Evolutionary conservation across 2,329 filamentous ascomycete genomes (phyloP).

Genomic region (Cladosporium sp.): DNA sequence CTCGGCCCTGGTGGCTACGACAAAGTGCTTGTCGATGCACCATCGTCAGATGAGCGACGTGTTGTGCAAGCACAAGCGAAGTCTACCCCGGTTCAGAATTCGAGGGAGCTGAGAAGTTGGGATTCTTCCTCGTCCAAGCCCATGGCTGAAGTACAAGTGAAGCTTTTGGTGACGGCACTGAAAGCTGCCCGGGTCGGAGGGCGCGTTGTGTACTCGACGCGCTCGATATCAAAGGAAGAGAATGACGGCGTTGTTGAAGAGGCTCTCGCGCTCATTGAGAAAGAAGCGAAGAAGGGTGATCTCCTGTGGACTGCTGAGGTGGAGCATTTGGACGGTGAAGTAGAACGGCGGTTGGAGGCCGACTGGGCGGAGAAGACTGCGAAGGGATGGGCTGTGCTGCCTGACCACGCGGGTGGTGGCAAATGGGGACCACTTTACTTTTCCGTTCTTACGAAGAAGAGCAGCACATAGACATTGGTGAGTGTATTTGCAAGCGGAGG

Average conservation of each 20-base stretch:
- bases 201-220: conserved; percentile 45
- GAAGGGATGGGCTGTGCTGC: conserved; percentile 45
- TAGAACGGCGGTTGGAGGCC: conserved; percentile 25
- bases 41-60: conserved; percentile 47
- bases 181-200: conserved; percentile 41
- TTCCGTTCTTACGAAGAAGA: conserved; percentile 40
- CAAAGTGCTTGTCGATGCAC: conserved; percentile 46
- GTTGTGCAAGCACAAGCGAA: conserved; percentile 42
- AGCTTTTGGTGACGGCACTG: conserved; percentile 43
- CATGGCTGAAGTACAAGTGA: conserved; percentile 39
- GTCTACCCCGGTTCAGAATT: conserved; percentile 31
- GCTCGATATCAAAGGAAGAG: conserved; percentile 44
- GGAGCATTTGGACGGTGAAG: conserved; percentile 24
- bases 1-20: conserved; percentile 42
- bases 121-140: conserved; percentile 41
- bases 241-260: conserved; percentile 47
- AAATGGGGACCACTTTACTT: conserved; percentile 48
- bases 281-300: conserved; percentile 42
- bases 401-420: conserved; percentile 41
- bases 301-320: conserved; percentile 38
- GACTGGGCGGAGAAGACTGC: conserved; percentile 39
- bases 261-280: conserved; percentile 38
- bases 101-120: conserved; percentile 44
- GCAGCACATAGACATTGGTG: not conserved
- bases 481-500: not conserved